Conservation (phyloP, 805 yeast genomes). For the Naumovozyma baii region DNA sequence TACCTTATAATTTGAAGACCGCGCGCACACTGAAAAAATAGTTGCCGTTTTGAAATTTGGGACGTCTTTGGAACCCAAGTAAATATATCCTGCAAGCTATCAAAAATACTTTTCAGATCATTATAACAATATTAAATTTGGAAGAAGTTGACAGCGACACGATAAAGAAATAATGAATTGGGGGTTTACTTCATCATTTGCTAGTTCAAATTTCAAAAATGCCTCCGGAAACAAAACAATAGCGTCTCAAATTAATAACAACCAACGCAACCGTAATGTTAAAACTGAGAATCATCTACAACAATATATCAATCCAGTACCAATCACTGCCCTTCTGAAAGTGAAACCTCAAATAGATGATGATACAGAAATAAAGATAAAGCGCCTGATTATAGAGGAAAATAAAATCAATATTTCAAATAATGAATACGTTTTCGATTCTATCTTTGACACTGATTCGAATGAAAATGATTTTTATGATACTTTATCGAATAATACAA, state of each 20-base stretch:
- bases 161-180: background rate
- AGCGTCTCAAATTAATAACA: background rate
- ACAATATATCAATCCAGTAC: background rate
- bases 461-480: constrained; percentile 30
- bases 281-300: background rate
- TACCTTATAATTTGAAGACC: no score
- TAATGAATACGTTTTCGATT: constrained; percentile 14
- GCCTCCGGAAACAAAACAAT: background rate
- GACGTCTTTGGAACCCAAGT: no score
- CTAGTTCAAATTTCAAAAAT: background rate
- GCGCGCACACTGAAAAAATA: no score
- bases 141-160: no score
- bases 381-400: background rate
- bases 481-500: background rate
- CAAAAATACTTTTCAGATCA: no score
- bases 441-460: constrained; percentile 51
- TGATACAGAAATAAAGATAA: background rate
- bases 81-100: no score
- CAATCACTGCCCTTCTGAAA: background rate
- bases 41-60: no score
- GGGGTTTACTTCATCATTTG: background rate
- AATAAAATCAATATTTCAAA: background rate
- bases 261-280: background rate
- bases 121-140: no score
- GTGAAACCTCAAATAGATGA: background rate